Percentiles rank a stretch among this genome's conserved stretches.
Conservation (phyloP, 495 filamentous ascomycete species). For the Trichoderma asperelloides region DNA sequence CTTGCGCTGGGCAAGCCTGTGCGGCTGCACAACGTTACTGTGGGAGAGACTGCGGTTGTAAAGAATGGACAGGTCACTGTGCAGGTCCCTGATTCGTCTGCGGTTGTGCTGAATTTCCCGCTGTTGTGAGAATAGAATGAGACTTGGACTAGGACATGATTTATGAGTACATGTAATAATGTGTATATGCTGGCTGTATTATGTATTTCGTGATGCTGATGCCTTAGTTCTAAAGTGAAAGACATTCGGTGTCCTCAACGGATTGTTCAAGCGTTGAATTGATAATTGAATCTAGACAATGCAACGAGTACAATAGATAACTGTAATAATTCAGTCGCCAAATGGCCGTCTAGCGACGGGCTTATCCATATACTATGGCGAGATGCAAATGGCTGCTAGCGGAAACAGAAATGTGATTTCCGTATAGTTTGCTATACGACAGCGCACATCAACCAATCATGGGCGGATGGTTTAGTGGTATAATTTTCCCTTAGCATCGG, state of each 20-base stretch:
- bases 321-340: too few species aligned
- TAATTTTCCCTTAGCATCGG: conserved; percentile 11
- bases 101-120: conserved; percentile 30
- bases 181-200: not conserved
- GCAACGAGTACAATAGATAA: too few species aligned
- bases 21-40: conserved; percentile 47
- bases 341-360: too few species aligned
- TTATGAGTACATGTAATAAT: not conserved
- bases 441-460: not conserved
- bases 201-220: too few species aligned
- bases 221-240: too few species aligned
- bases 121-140: not conserved
- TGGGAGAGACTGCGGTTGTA: conserved; percentile 40
- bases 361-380: too few species aligned
- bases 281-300: too few species aligned
- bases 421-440: not conserved
- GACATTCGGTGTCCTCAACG: too few species aligned
- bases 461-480: conserved; percentile 8
- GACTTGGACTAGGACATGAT: not conserved
- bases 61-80: conserved; percentile 36
- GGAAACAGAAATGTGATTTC: not conserved
- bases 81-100: conserved; percentile 42
- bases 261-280: too few species aligned
- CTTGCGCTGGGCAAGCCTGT: conserved; percentile 46
- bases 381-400: too few species aligned